Evolutionary conservation across 192 early-diverging fungal species (phyloP).

Genomic region (Coemansia sp.): DNA sequence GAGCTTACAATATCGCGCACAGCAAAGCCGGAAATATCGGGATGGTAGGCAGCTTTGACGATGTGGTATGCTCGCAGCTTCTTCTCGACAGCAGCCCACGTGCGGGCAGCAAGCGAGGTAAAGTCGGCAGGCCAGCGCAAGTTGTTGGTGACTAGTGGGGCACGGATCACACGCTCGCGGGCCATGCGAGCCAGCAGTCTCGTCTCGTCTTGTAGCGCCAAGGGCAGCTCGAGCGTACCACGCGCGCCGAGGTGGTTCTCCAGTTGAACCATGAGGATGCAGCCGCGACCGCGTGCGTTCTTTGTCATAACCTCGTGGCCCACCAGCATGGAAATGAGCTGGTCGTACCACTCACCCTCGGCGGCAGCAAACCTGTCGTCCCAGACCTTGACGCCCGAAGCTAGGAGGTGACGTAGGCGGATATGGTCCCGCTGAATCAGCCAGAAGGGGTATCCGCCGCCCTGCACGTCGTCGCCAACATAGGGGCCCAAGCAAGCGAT

Average conservation of each 20-base stretch:
- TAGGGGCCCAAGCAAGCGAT: conserved; percentile 81
- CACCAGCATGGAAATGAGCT: conserved; percentile 72
- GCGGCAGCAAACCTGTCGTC: conserved; percentile 66
- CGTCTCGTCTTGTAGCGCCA: conserved; percentile 81
- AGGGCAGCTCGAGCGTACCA: conserved; percentile 56
- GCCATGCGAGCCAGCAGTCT: conserved; percentile 70
- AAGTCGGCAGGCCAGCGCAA: conserved; percentile 37
- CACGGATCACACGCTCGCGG: conserved; percentile 69
- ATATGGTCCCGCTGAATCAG: conserved; percentile 68
- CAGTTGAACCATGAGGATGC: conserved; percentile 75
- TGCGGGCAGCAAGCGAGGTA: conserved; percentile 14
- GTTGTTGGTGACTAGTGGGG: conserved; percentile 87
- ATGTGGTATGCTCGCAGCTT: conserved; percentile 27
- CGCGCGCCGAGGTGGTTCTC: conserved; percentile 77
- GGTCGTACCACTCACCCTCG: conserved; percentile 71
- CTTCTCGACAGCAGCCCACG: conserved; percentile 24
- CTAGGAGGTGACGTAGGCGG: conserved; percentile 68
- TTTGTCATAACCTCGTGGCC: conserved; percentile 73
- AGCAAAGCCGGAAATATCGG: conserved; percentile 35
- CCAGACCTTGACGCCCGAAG: conserved; percentile 64
- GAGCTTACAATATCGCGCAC: conserved; percentile 19
- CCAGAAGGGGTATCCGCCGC: conserved; percentile 75
- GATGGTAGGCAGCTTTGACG: conserved; percentile 23
- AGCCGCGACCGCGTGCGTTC: conserved; percentile 55
- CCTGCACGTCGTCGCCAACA: conserved; percentile 78